Conservation (phyloP, 371 early-diverging fungal species). For the Amoeboaphelidium occidentale region DNA sequence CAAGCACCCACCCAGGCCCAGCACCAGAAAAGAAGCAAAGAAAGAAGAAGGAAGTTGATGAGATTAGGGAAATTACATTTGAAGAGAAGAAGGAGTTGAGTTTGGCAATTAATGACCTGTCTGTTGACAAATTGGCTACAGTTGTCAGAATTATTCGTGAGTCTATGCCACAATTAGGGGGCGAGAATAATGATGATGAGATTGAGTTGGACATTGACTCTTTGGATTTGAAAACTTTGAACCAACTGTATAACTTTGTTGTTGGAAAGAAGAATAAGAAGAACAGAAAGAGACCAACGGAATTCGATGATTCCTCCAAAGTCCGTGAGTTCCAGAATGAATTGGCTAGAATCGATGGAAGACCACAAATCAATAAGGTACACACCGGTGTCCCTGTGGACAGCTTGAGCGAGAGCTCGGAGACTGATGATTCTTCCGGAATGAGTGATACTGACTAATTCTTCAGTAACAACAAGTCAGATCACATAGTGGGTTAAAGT, state of each 20-base stretch:
- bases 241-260: slow-evolving; percentile 62
- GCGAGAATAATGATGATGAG: slow-evolving; percentile 45
- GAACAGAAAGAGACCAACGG: neutral
- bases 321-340: neutral
- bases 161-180: slow-evolving; percentile 50
- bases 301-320: neutral
- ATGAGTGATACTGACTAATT: too few relatives aligned
- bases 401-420: too few relatives aligned
- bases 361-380: neutral
- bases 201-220: slow-evolving; percentile 87
- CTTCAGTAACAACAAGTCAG: too few relatives aligned
- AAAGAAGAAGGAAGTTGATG: neutral
- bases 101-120: slow-evolving; percentile 47
- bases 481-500: too few relatives aligned
- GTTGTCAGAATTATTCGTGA: slow-evolving; percentile 65
- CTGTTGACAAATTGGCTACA: slow-evolving; percentile 42
- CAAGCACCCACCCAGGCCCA: slow-evolving; percentile 1
- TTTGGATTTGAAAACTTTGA: slow-evolving; percentile 52
- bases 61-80: slow-evolving; percentile 31
- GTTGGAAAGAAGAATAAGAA: slow-evolving; percentile 16
- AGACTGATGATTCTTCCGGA: too few relatives aligned
- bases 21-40: slow-evolving; percentile 9
- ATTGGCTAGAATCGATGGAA: neutral
- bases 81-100: slow-evolving; percentile 74
- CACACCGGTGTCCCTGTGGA: too few relatives aligned